Evolutionary conservation across 495 filamentous ascomycete genomes (phyloP).

Genomic region (Podospora tetraspora): DNA sequence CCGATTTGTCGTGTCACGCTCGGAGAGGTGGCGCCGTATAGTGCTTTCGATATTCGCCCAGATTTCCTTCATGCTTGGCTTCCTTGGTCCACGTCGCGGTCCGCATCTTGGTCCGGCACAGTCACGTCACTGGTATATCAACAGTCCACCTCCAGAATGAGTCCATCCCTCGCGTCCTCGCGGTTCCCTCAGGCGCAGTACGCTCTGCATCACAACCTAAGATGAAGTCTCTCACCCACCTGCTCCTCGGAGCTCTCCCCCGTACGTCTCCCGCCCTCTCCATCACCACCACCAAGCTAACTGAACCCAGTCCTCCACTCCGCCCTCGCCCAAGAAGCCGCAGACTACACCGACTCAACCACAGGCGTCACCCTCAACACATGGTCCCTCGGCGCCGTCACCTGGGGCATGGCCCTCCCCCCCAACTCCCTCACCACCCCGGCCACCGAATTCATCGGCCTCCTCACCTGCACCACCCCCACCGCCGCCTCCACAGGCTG

Average conservation of each 20-base stretch:
- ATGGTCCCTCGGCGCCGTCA: conserved; percentile 31
- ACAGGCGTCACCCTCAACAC: conserved; percentile 37
- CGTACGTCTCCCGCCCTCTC: neutral
- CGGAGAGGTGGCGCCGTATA: conserved; percentile 9
- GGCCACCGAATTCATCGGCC: conserved; percentile 51
- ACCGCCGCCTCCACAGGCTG: conserved; percentile 38
- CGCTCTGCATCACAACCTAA: neutral
- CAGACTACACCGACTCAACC: conserved; percentile 31
- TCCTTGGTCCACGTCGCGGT: neutral
- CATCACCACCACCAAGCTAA: neutral
- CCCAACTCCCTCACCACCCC: conserved; percentile 37
- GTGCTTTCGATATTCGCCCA: neutral
- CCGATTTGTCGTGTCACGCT: neutral
- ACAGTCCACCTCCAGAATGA: neutral
- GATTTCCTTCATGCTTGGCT: neutral
- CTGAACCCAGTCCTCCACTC: neutral
- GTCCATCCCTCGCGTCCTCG: neutral
- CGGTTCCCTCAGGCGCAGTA: neutral
- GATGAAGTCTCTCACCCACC: conserved; percentile 1
- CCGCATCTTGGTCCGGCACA: neutral
- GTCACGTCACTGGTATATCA: neutral
- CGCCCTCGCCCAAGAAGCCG: conserved; percentile 7
- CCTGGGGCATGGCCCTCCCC: conserved; percentile 51
- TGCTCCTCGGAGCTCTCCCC: conserved; percentile 4
- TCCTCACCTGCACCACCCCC: conserved; percentile 22